Base-by-base conservation (phyloP, 768 basidiomycete genomes). In the Leccinum rimulosum region DNA sequence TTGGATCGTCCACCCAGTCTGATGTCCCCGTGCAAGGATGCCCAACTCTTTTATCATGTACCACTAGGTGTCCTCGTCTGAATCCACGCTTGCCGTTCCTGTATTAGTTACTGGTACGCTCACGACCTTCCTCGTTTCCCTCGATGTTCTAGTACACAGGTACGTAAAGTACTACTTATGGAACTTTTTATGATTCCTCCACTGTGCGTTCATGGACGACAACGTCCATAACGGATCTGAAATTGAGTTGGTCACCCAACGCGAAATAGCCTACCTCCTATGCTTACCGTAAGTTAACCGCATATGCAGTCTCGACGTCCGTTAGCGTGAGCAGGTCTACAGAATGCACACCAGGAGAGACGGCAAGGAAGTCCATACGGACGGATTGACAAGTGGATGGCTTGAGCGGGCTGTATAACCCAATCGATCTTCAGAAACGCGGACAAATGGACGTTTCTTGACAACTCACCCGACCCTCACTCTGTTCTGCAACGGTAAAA, bases 371-470 rank as follows among this genome's bases (percentile, higher is more conserved):
- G 59, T 88, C 82, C 87, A 95, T 92, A 43, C 90, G 79, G 27
- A 94, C 89, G 19, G 89, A 91, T 70, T 94, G 92, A 68, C 91
- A 92, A 1, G 90, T 87, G 11, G 84, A 84, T 4, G 92, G 88
- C n/a, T 83, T 78, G 19, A 94, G 78, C 12, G 92, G 92, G 11
- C 91, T 93, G 62, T 10, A 55, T 28, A 60, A 54, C 14, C 36
- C 19, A 33, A 50, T 36, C n/a, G 11, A 50, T 51, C 17, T 7
- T 64, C 38, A 62, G 50, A 40, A 54, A 56, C 14, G 17, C 12
- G 19, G 35, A 52, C 15, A 8, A 54, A 50, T 15, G n/a, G 28
- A 36, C 51, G 40, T 51, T 15, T 56, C 6, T 40, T 36, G 22
- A 40, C 43, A 45, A 80, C 89, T 66, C 66, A 91, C 89, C 92